Evolutionary conservation across 2,329 filamentous ascomycete genomes (phyloP), one percentile per base, ranked within the genome.

Genomic region (Diaporthe velutina): DNA sequence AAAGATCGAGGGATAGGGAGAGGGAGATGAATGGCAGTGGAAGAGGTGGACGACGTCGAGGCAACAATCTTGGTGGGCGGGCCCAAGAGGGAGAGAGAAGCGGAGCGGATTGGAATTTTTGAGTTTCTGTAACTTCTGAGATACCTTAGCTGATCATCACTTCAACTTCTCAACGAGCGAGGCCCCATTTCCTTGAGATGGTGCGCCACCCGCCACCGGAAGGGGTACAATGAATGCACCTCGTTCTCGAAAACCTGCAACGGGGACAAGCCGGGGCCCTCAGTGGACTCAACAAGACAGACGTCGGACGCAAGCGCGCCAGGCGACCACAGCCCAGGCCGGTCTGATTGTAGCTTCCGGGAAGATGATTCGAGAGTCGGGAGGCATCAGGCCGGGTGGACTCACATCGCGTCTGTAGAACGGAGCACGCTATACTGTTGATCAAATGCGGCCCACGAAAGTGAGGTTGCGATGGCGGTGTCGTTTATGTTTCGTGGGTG

Each of bases 41-140:
- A 38, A 60, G 19, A 38, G 58, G 60, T 40, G 54, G 61, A 30
- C 60, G 67, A 48, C 22, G 13, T 54, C 64, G 52, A 58, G 64
- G 75, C 71, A 75, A 71, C 67, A 74, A 48, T n/a, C 45, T 35
- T 61, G 67, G 67, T 70, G 40, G 38, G 67, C 67, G 17, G 19
- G 28, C 35, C 33, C 48, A 28, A 19, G 48, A 19, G 40, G 38
- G 58, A 30, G 25, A 28, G 35, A 60, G 57, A 2, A 54, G 70
- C 57, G 57, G 60, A 52, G 70, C 70, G 70, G 70, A 72, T 30
- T 64, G 58, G 67, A 45, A 8, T 48, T 33, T 54, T 40, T 40
- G 64, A 35, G 35, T 64, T 64, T 55, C 60, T 64, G 70, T 60
- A 72, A 64, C 57, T 72, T 72, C 70, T 72, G 70, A 72, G 70